phyloP scores from a whole-genome alignment of 2,329 filamentous ascomycete species.

The Cercospora sp. region DNA sequence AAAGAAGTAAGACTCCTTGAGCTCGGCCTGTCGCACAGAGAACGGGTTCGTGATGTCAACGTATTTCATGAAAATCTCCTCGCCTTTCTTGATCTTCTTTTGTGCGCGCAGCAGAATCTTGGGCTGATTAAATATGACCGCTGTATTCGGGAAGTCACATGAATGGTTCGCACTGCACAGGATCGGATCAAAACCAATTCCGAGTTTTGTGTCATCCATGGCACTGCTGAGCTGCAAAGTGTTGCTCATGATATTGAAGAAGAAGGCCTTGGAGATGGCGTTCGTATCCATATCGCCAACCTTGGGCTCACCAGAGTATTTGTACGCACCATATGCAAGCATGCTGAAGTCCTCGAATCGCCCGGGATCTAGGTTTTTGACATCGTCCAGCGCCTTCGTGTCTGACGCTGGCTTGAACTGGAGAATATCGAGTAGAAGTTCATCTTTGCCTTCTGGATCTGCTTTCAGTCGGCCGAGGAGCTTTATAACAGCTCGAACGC shows the following conservation, averaged over 20 bases:
- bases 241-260: slow-evolving; percentile 56
- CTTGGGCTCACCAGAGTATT: slow-evolving; percentile 49
- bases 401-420: slow-evolving; percentile 30
- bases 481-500: slow-evolving; percentile 58
- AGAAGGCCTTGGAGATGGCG: slow-evolving; percentile 16
- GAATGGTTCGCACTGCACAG: slow-evolving; percentile 62
- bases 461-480: slow-evolving; percentile 44
- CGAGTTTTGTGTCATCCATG: slow-evolving; percentile 56
- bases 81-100: slow-evolving; percentile 53
- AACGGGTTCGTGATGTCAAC: slow-evolving; percentile 58
- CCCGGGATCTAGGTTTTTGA: slow-evolving; percentile 44
- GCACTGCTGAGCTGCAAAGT: slow-evolving; percentile 59
- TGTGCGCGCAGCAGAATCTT: slow-evolving; percentile 55
- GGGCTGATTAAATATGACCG: slow-evolving; percentile 58
- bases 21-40: slow-evolving; percentile 53
- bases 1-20: slow-evolving; percentile 60
- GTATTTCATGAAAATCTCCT: slow-evolving; percentile 64
- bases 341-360: slow-evolving; percentile 54
- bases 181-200: slow-evolving; percentile 59
- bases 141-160: slow-evolving; percentile 59
- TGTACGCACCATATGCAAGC: slow-evolving; percentile 56
- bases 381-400: slow-evolving; percentile 51
- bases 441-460: slow-evolving; percentile 30
- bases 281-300: slow-evolving; percentile 28
- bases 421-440: slow-evolving; percentile 30